phyloP scores from a whole-genome alignment of 2,329 filamentous ascomycete species.

The Venturia oleaginea region DNA sequence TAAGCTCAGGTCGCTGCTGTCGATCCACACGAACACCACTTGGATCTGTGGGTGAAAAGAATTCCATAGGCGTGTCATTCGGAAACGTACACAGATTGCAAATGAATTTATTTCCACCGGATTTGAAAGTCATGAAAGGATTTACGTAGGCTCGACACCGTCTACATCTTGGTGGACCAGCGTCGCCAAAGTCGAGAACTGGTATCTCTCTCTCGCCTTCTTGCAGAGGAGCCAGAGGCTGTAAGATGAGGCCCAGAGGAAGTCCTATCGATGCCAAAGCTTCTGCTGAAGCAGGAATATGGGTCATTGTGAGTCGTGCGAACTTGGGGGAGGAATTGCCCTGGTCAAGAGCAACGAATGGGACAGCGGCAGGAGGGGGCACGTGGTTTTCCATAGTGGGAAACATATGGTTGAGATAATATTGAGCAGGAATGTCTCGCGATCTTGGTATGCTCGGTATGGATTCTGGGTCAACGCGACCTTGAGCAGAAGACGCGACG shows the following conservation, averaged over 20 bases:
- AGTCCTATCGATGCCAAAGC: constrained; percentile 71
- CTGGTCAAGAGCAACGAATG: constrained; percentile 91
- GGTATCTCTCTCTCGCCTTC: constrained; percentile 81
- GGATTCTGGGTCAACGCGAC: constrained; percentile 79
- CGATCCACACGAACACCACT: constrained; percentile 81
- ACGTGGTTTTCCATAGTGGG: constrained; percentile 92
- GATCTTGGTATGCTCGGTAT: constrained; percentile 84
- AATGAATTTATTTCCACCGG: constrained; percentile 90
- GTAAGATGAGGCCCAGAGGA: constrained; percentile 78
- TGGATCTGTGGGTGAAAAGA: constrained; percentile 85
- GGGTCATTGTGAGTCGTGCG: constrained; percentile 84
- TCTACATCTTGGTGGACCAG: constrained; percentile 80
- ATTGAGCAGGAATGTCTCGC: constrained; percentile 70
- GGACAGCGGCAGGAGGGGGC: constrained; percentile 77
- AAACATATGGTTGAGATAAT: constrained; percentile 81
- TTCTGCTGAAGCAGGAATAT: constrained; percentile 76
- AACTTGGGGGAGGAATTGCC: constrained; percentile 95
- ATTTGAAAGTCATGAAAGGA: constrained; percentile 95
- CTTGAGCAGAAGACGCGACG: constrained; percentile 49
- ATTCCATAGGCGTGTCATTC: constrained; percentile 86
- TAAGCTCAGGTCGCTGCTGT: constrained; percentile 79
- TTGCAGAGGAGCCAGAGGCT: constrained; percentile 76
- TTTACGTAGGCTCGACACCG: constrained; percentile 96
- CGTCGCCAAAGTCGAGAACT: constrained; percentile 88
- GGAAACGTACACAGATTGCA: constrained; percentile 98